phyloP scores from a whole-genome alignment of 108 stramenopile genomes.

The Chaetoceros muelleri region DNA sequence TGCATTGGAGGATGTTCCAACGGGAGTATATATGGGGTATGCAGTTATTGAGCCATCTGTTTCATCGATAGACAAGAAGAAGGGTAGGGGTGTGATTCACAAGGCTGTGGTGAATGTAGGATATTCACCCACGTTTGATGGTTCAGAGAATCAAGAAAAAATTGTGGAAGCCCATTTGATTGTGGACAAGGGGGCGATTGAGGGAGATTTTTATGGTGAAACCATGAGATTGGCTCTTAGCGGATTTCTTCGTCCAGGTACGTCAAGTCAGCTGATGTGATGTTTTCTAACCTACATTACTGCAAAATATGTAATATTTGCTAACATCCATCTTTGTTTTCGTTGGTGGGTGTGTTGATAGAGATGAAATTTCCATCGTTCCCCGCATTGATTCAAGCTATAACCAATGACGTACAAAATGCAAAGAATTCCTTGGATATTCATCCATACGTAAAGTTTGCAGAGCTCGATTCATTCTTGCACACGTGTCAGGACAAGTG shows the following conservation, averaged over 20 bases:
- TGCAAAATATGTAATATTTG: too few relatives aligned
- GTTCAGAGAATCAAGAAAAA: conserved; percentile 74
- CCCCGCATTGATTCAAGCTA: conserved; percentile 59
- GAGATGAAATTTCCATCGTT: conserved; percentile 78
- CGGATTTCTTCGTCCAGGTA: conserved; percentile 61
- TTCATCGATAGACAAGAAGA: conserved; percentile 1
- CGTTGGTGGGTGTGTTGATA: too few relatives aligned
- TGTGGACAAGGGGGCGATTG: conserved; percentile 12
- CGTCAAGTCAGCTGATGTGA: too few relatives aligned
- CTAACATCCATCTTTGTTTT: too few relatives aligned
- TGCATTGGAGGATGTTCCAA: conserved; percentile 40
- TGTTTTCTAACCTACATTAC: too few relatives aligned
- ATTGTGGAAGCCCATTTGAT: conserved; percentile 87
- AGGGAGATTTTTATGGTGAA: conserved; percentile 73
- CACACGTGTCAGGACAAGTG: conserved; percentile 13
- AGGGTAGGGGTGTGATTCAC: conserved; percentile 22
- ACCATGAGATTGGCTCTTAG: conserved; percentile 61
- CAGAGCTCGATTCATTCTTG: conserved; percentile 32
- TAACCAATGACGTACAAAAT: conserved; percentile 57
- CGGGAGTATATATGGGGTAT: conserved; percentile 85
- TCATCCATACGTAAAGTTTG: conserved; percentile 24
- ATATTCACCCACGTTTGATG: conserved; percentile 85
- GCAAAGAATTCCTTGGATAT: conserved; percentile 40
- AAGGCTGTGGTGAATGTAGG: conserved; percentile 87
- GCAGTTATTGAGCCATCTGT: conserved; percentile 37